Percentiles rank a stretch among this genome's conserved stretches.
Evolutionary conservation across 495 filamentous ascomycete species (phyloP).

Genomic region (Jackrogersella minutella): DNA sequence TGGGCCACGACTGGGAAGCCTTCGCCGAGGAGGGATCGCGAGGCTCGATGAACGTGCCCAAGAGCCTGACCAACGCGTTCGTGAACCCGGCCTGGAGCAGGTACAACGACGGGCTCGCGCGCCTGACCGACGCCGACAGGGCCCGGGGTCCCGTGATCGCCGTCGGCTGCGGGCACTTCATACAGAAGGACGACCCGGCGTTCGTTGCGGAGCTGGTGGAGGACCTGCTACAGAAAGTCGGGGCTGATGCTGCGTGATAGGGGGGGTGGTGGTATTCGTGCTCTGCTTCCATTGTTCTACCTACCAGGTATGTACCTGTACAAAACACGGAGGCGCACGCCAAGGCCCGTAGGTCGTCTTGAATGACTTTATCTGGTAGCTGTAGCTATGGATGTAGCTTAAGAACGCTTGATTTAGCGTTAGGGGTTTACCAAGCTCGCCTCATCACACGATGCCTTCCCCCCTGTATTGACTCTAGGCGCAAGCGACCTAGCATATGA

Average conservation of each 20-base stretch:
- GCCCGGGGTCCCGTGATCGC: slow-evolving; percentile 61
- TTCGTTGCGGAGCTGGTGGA: slow-evolving; percentile 62
- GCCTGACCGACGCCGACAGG: slow-evolving; percentile 52
- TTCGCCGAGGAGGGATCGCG: slow-evolving; percentile 62
- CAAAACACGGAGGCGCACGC: background rate
- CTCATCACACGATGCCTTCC: background rate
- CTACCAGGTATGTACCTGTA: background rate
- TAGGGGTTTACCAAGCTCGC: background rate
- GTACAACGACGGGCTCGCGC: slow-evolving; percentile 65
- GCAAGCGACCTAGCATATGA: background rate
- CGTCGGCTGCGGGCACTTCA: slow-evolving; percentile 65
- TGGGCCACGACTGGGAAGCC: slow-evolving; percentile 67
- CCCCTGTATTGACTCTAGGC: background rate
- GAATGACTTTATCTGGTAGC: background rate
- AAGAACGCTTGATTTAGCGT: background rate
- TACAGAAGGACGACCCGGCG: slow-evolving; percentile 67
- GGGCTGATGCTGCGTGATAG: background rate
- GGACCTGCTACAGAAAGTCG: slow-evolving; percentile 44
- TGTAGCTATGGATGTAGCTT: background rate
- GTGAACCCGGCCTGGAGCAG: slow-evolving; percentile 63
- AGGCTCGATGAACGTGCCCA: slow-evolving; percentile 48
- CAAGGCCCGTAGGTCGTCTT: background rate
- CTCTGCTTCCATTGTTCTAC: background rate
- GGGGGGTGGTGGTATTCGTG: background rate
- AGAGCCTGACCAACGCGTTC: slow-evolving; percentile 57